Evolutionary conservation across 306 rosid species (phyloP).

Genomic region (Notholithocarpus densiflorus): DNA sequence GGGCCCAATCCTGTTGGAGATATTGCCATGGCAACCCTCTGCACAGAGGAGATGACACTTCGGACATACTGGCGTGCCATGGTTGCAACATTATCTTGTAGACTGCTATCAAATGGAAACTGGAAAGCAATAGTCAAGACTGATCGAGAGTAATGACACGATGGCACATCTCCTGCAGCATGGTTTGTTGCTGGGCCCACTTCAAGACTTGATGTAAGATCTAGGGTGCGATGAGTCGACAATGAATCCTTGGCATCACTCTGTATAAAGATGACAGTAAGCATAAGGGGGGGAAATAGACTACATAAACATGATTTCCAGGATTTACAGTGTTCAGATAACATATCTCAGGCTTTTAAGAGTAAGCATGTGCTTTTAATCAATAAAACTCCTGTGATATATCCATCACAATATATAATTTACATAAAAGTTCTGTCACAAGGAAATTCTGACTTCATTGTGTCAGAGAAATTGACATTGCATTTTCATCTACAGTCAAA

Average conservation of each 20-base stretch:
- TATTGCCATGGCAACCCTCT: constrained; percentile 94
- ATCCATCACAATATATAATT: background rate
- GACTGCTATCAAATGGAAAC: constrained; percentile 77
- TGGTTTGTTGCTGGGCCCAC: constrained; percentile 56
- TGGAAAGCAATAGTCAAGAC: constrained; percentile 96
- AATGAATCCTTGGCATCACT: constrained; percentile 64
- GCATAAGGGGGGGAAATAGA: background rate
- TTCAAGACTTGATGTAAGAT: constrained; percentile 89
- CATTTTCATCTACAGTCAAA: background rate
- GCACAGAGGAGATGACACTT: constrained; percentile 83
- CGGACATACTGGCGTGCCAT: constrained; percentile 95
- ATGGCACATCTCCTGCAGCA: constrained; percentile 42
- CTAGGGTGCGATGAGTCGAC: constrained; percentile 64
- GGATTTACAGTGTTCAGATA: background rate
- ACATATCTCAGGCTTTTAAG: background rate
- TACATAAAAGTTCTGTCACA: background rate
- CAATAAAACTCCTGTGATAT: background rate
- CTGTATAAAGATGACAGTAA: constrained; percentile 30
- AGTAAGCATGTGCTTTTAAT: background rate
- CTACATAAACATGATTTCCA: background rate
- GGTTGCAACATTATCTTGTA: constrained; percentile 73
- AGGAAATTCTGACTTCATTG: background rate
- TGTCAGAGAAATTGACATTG: background rate
- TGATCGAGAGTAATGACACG: constrained; percentile 63
- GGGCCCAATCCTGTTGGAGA: constrained; percentile 76